phyloP scores from a whole-genome alignment of 306 rosid genomes.

The Luffa acutangula region DNA sequence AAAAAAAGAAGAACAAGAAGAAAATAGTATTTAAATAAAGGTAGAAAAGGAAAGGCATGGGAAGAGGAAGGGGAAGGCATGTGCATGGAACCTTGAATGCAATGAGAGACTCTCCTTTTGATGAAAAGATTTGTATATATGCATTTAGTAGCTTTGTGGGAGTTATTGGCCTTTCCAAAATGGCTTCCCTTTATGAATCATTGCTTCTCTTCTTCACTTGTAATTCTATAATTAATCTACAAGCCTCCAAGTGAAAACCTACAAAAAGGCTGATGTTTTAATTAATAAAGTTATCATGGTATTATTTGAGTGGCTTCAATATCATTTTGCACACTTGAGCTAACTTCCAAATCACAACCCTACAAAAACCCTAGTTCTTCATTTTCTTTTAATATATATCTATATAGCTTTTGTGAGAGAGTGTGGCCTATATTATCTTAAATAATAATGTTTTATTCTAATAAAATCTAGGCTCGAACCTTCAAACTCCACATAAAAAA shows the following conservation, averaged over 20 bases:
- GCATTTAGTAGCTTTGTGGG: slow-evolving; percentile 18
- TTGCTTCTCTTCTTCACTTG: slow-evolving; percentile 22
- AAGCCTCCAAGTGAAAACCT: slow-evolving; percentile 6
- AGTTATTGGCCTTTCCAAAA: slow-evolving; percentile 38
- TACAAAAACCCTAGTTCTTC: background rate
- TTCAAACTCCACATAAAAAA: background rate
- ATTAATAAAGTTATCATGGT: background rate
- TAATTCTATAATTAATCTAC: background rate
- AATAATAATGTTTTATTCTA: background rate
- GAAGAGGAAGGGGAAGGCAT: slow-evolving; percentile 30
- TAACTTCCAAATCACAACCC: background rate
- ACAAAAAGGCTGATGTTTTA: slow-evolving; percentile 4
- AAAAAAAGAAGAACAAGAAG: background rate
- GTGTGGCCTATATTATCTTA: background rate
- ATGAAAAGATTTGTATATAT: slow-evolving; percentile 36
- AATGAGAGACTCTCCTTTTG: slow-evolving; percentile 50
- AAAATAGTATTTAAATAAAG: background rate
- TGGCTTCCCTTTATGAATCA: slow-evolving; percentile 6
- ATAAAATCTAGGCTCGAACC: background rate
- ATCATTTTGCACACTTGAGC: background rate
- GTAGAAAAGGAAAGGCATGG: slow-evolving; percentile 32
- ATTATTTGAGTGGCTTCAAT: background rate
- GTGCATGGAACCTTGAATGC: slow-evolving; percentile 50
- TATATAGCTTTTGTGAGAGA: background rate
- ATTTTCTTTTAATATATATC: background rate